Evolutionary conservation across 177 flowering plant genomes (phyloP), one percentile per base, ranked within the genome.

Genomic region (Vitis hybrid): DNA sequence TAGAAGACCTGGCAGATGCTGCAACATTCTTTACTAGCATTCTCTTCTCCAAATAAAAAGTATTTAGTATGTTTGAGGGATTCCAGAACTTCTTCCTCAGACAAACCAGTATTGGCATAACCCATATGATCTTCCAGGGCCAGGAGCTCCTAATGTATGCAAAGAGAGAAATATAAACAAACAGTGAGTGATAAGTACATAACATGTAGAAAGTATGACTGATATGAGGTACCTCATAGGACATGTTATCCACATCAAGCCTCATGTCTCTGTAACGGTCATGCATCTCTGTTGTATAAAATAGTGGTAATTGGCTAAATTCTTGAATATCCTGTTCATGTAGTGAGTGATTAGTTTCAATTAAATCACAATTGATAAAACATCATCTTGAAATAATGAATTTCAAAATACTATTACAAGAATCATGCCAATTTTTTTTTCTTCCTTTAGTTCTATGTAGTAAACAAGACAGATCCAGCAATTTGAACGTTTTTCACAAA

Each of bases 161-260:
- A 46, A 57, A 30, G 21, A 15, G 9, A 8, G 18, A 27, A 15
- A 32, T 11, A 2, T 60, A 4, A 53, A 11, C 9, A 66, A 9
- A 54, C 2, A 41, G 4, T 27, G 4, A 32, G 27, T 20, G 55
- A 27, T 41, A 27, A 24, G 46, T 12, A 35, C 6, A 35, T 35
- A 35, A 35, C 46, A 0, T 35, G 46, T 24, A 24, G 27, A 24
- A 11, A 24, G 14, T 11, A 2, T 6, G 11, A 32, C 13, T 48
- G 46, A 35, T 35, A 4, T 32, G 3, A 52, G 30, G 32, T 58
- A 74, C 76, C 76, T 74, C 76, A 68, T 74, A 74, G 59, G 76
- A 68, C 76, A 74, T 74, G 58, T 74, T 68, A 51, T 74, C 76
- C 55, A 74, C 76, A 58, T 74, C 76, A 7, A 74, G 68, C 27